Percentiles rank a stretch among this genome's conserved stretches.
Evolutionary conservation across 768 basidiomycete species (phyloP).

Genomic region (Rhizopogon roseolus): DNA sequence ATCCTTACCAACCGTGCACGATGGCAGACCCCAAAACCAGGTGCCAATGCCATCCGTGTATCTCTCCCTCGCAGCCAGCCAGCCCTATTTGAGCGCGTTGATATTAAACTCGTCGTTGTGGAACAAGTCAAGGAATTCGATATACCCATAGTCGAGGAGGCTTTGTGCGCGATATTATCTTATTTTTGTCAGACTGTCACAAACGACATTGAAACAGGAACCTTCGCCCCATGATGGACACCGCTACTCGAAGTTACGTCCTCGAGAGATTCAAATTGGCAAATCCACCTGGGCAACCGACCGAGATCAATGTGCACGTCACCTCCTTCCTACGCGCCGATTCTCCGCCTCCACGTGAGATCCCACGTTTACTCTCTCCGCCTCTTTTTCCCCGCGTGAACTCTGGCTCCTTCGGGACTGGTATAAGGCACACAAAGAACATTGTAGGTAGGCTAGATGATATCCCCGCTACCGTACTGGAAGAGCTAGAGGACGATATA

Average conservation of each 20-base stretch:
- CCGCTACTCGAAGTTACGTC: conserved; percentile 18
- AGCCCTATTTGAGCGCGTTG: conserved; percentile 16
- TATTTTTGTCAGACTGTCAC: conserved; percentile 1
- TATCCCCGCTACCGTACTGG: conserved; percentile 21
- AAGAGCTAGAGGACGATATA: conserved; percentile 40
- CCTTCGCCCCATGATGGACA: conserved; percentile 25
- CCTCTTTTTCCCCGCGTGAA: conserved; percentile 39
- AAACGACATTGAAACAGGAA: conserved; percentile 20
- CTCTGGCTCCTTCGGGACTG: background rate
- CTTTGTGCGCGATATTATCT: conserved; percentile 31
- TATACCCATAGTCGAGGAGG: conserved; percentile 27
- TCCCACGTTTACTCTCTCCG: conserved; percentile 28
- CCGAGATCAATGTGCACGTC: conserved; percentile 13
- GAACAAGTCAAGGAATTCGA: conserved; percentile 28
- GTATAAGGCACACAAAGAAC: conserved; percentile 18
- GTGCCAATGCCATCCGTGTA: conserved; percentile 20
- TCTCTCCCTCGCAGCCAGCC: conserved; percentile 20
- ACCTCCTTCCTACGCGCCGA: conserved; percentile 23
- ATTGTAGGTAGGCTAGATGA: conserved; percentile 20
- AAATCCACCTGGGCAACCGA: conserved; percentile 8
- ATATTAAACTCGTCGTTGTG: conserved; percentile 20
- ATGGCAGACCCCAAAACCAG: conserved; percentile 42
- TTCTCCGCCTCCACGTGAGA: conserved; percentile 20
- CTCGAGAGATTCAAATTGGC: conserved; percentile 23
- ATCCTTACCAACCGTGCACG: conserved; percentile 40